A percentile compares a stretch with the other conserved stretches of the same genome.
phyloP scores from a whole-genome alignment of 306 rosid genomes.

The Glycyrrhiza uralensis region DNA sequence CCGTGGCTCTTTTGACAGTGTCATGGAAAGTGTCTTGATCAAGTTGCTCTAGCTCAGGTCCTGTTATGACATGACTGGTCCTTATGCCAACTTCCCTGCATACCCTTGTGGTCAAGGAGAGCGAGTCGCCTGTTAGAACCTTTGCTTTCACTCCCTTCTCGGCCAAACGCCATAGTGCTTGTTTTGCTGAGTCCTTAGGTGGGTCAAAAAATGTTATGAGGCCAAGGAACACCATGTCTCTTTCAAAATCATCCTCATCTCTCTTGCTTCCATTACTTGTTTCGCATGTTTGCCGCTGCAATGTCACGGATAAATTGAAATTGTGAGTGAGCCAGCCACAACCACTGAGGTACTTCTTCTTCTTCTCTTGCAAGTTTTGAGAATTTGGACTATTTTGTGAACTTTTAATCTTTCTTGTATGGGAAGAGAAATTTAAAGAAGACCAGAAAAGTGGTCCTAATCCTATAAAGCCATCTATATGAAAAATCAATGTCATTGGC shows the following conservation, averaged over 20 bases:
- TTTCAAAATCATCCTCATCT: conserved; percentile 43
- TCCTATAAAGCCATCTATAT: not conserved
- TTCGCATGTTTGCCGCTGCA: conserved; percentile 32
- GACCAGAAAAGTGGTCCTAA: not conserved
- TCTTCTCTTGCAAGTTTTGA: not conserved
- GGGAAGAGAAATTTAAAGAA: not conserved
- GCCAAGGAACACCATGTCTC: conserved; percentile 75
- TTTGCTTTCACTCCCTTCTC: conserved; percentile 86
- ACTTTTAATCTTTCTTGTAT: not conserved
- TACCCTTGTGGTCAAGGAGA: conserved; percentile 61
- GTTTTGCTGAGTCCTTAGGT: conserved; percentile 84
- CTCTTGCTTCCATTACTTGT: conserved; percentile 24
- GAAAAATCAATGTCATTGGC: not conserved
- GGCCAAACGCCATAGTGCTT: conserved; percentile 70
- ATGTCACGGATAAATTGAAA: not conserved
- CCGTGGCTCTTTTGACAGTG: conserved; percentile 66
- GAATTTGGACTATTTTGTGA: not conserved
- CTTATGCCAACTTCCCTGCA: conserved; percentile 83
- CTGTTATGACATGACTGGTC: conserved; percentile 67
- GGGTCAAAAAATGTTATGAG: conserved; percentile 82
- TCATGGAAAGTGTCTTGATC: conserved; percentile 65
- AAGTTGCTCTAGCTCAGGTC: conserved; percentile 74
- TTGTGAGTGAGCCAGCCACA: not conserved
- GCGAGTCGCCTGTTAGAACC: conserved; percentile 77
- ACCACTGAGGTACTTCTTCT: not conserved